A percentile compares a stretch with the other conserved stretches of the same genome.
phyloP scores from a whole-genome alignment of 1,284 basidiomycete genomes.

The Lentinula novae-zelandiae region DNA sequence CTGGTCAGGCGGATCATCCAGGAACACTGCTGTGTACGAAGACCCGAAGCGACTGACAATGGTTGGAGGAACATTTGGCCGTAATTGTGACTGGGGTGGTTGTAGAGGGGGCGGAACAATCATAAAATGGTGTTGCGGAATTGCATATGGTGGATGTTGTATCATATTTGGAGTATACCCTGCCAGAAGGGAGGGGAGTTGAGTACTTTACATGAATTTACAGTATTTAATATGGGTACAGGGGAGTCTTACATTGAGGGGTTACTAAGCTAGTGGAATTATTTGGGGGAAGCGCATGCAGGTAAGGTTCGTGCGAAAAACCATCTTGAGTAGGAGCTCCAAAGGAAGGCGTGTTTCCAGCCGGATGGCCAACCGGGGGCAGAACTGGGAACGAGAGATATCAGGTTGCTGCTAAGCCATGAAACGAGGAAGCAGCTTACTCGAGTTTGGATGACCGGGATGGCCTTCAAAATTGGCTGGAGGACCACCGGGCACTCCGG shows the following conservation, averaged over 20 bases:
- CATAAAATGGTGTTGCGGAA: conserved; percentile 18
- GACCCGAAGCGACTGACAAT: background rate
- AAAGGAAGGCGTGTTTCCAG: background rate
- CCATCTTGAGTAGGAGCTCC: conserved; percentile 2
- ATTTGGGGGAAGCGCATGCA: conserved; percentile 21
- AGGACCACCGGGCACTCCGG: background rate
- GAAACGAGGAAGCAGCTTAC: background rate
- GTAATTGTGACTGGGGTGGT: background rate
- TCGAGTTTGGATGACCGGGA: conserved; percentile 1
- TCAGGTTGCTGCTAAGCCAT: background rate
- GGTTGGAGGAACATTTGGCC: background rate
- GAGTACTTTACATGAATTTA: conserved; percentile 68
- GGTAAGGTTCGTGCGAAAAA: conserved; percentile 23
- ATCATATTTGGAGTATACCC: conserved; percentile 30
- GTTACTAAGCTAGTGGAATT: conserved; percentile 41
- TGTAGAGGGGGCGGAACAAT: background rate
- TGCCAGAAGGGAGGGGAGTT: conserved; percentile 53
- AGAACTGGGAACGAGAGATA: background rate
- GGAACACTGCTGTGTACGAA: background rate
- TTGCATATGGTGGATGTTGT: conserved; percentile 17
- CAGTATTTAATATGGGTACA: conserved; percentile 60
- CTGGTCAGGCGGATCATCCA: background rate
- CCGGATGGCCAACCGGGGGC: background rate
- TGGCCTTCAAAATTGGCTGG: background rate
- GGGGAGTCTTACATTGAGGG: conserved; percentile 54